These are phyloP conservation scores for Mychonastes homosphaera DNA, from an alignment of 139 green algal species.

Conservation along the genomic window DNA sequence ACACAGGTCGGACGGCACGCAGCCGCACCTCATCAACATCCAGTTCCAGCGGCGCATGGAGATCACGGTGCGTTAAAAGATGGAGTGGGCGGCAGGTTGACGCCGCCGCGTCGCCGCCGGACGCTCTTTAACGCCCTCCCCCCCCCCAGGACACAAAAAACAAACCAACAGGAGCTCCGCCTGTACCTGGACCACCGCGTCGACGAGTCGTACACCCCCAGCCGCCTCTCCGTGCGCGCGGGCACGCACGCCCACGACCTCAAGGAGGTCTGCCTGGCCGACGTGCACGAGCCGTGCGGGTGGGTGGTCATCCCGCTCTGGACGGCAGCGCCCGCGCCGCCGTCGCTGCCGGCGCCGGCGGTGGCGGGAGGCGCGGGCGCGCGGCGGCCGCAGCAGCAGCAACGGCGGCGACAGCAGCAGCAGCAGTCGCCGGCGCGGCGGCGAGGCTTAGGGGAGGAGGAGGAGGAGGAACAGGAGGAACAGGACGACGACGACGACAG, in stretches of 20 bases:
- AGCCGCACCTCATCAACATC: constrained; percentile 90
- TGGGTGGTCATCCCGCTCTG: constrained; percentile 55
- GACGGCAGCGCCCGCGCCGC: background rate
- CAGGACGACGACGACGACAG: background rate
- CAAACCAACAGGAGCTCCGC: constrained; percentile 53
- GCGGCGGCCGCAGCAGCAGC: background rate
- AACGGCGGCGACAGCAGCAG: background rate
- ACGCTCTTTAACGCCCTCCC: too few relatives aligned
- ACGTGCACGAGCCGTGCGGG: constrained; percentile 61
- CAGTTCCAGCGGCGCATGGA: constrained; percentile 80
- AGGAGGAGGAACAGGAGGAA: background rate
- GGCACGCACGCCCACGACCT: constrained; percentile 72
- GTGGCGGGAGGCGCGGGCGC: too few relatives aligned
- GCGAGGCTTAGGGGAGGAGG: too few relatives aligned
- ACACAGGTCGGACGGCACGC: constrained; percentile 57
- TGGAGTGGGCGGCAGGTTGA: too few relatives aligned
- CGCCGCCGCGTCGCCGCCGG: too few relatives aligned
- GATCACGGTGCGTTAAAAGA: constrained; percentile 29
- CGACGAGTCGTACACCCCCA: constrained; percentile 96
- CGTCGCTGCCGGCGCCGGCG: too few relatives aligned
- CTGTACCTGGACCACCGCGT: constrained; percentile 84
- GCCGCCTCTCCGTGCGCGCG: constrained; percentile 66
- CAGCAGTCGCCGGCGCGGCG: background rate
- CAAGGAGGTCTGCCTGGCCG: constrained; percentile 52
- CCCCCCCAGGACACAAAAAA: too few relatives aligned